phyloP scores from a whole-genome alignment of 805 yeast species.

The Kluyveromyces nonfermentans region DNA sequence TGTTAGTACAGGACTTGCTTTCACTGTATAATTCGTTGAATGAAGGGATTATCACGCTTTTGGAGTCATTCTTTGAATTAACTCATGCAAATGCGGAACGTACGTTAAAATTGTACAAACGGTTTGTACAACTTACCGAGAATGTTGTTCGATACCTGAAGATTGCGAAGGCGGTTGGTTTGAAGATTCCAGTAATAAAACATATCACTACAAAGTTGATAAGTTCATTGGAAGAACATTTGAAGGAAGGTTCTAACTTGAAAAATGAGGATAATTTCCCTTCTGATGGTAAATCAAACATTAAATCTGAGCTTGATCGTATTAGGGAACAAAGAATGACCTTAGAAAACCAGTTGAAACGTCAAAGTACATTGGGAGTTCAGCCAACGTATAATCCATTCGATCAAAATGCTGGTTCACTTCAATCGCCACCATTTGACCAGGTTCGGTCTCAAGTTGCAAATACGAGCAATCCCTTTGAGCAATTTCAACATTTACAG shows the following conservation, averaged over 20 bases:
- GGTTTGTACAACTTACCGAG: slow-evolving; percentile 76
- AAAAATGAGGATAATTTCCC: slow-evolving; percentile 15
- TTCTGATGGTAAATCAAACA: slow-evolving; percentile 14
- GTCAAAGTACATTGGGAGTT: slow-evolving; percentile 20
- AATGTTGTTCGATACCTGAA: slow-evolving; percentile 82
- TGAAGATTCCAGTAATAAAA: slow-evolving; percentile 89
- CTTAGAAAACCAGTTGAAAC: slow-evolving; percentile 25
- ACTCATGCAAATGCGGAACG: slow-evolving; percentile 77
- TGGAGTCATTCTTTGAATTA: slow-evolving; percentile 94
- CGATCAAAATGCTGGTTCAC: slow-evolving; percentile 7
- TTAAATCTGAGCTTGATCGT: slow-evolving; percentile 29
- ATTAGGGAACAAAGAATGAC: slow-evolving; percentile 25
- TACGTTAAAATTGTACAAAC: slow-evolving; percentile 74
- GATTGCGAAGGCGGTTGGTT: slow-evolving; percentile 82
- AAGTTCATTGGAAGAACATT: slow-evolving; percentile 75
- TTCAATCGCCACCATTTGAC: slow-evolving; percentile 6
- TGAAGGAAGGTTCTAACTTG: slow-evolving; percentile 68
- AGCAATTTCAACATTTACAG: slow-evolving; percentile 20
- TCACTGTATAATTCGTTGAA: slow-evolving; percentile 82
- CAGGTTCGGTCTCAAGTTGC: slow-evolving; percentile 12
- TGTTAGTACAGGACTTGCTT: slow-evolving; percentile 83
- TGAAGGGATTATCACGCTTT: slow-evolving; percentile 89
- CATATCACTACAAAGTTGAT: slow-evolving; percentile 96
- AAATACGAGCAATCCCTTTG: slow-evolving; percentile 14
- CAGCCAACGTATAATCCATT: slow-evolving; percentile 28